A percentile compares a stretch with the other conserved stretches of the same genome.
Conservation (phyloP, 495 filamentous ascomycete species). For the Podospora pseudopauciseta region DNA sequence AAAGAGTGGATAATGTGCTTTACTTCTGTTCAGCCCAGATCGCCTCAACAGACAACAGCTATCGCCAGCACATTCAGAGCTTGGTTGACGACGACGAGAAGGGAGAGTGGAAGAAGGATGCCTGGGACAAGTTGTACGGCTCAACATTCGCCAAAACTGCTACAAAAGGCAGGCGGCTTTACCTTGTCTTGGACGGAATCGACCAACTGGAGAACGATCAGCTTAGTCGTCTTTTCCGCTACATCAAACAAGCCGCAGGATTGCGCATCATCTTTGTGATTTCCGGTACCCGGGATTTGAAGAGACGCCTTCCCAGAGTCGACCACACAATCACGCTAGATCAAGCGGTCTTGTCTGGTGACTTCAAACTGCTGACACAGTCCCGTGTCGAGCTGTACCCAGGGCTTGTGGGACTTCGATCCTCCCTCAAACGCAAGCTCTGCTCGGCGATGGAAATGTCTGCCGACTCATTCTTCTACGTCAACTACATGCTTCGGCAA, state of each 20-base stretch:
- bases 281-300: background rate
- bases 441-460: background rate
- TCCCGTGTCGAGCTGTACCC: background rate
- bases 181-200: slow-evolving; percentile 2
- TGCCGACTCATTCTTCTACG: slow-evolving; percentile 10
- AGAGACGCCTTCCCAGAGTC: background rate
- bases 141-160: background rate
- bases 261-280: slow-evolving; percentile 3
- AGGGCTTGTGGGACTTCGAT: slow-evolving; percentile 1
- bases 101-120: background rate
- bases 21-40: slow-evolving; percentile 9
- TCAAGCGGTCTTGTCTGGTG: background rate
- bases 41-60: slow-evolving; percentile 5
- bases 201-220: slow-evolving; percentile 6
- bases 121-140: slow-evolving; percentile 2
- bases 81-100: slow-evolving; percentile 1
- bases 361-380: slow-evolving; percentile 1
- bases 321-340: background rate
- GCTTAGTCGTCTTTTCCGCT: background rate
- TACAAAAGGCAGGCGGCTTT: background rate
- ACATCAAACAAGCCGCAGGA: background rate
- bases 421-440: background rate
- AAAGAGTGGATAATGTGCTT: slow-evolving; percentile 2
- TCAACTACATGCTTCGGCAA: slow-evolving; percentile 6
- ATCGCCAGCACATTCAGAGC: slow-evolving; percentile 7